Evolutionary conservation across 441 rosid genomes (phyloP), one percentile per base, ranked within the genome.

Genomic region (Dalechampia spathulata): DNA sequence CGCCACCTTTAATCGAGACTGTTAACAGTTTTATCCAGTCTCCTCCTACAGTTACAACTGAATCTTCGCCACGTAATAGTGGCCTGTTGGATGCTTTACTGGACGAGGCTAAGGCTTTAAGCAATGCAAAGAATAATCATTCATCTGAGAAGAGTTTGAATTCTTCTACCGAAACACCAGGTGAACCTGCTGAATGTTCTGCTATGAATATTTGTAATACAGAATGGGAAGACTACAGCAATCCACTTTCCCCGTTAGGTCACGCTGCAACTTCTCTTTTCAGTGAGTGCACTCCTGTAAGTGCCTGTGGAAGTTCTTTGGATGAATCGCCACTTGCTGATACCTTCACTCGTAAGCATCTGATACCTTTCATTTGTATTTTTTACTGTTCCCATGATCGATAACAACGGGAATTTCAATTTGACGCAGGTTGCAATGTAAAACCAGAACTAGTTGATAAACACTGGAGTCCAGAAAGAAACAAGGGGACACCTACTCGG

Each of bases 71-170:
- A 11, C 78, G 62, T 36, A 86, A 93, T 66, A 87, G 95, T 55
- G 99, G 99, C 49, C 83, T 93, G 56, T 82, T 90, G 72, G 96
- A 93, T 82, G 88, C 93, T 76, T 68, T 93, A 71, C 83, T 93
- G 65, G 72, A 86, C 3, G 90, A 84, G 75, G 85, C 96, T 53
- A 87, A 83, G 72, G 73, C 75, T 57, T 65, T 82, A 57, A 73
- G 78, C 78, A 66, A 77, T 58, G 80, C 75, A 19, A 90, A 85
- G 75, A 84, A n/a, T n/a, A n/a, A 86, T 72, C 77, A 63, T 61
- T 79, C 82, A 26, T 72, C 89, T 41, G 85, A 78, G 57, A 87
- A 85, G 82, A 72, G 83, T 69, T 75, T 85, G 49, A 64, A 67
- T 73, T 83, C 96, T 56, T 81, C 94, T 20, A 59, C 74, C 23